phyloP scores from a whole-genome alignment of 2,329 filamentous ascomycete genomes.

The Paraphoma chrysanthemicola region DNA sequence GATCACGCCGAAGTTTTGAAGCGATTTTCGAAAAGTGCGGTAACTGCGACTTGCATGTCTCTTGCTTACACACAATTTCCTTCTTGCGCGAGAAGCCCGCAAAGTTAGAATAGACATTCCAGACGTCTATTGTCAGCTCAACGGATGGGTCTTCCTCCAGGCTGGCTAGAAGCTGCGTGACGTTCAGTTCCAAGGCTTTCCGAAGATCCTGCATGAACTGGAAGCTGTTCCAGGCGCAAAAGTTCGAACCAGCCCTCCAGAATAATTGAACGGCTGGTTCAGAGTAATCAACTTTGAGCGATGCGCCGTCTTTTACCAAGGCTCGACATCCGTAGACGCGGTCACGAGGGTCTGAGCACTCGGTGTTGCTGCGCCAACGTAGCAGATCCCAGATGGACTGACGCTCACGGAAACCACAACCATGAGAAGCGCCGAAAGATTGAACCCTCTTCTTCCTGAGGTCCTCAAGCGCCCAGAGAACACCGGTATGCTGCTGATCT shows the following conservation, averaged over 20 bases:
- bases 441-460: background rate
- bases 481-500: background rate
- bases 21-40: background rate
- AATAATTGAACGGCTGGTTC: background rate
- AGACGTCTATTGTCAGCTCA: background rate
- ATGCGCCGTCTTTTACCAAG: background rate
- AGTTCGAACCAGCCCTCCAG: background rate
- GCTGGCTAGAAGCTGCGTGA: background rate
- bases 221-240: background rate
- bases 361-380: too few relatives aligned
- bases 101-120: background rate
- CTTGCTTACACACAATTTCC: background rate
- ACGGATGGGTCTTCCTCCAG: background rate
- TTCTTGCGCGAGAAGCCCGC: background rate
- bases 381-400: conserved; percentile 1
- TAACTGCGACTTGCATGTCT: background rate
- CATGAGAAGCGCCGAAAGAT: background rate
- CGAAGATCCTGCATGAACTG: background rate
- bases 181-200: background rate
- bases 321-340: background rate
- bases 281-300: background rate
- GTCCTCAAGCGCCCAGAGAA: background rate
- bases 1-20: background rate
- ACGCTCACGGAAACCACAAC: background rate
- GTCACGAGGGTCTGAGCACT: background rate